These are phyloP conservation scores for Neopestalotiopsis sp. DNA, from an alignment of 2,329 filamentous ascomycete species.

Conservation along the genomic window DNA sequence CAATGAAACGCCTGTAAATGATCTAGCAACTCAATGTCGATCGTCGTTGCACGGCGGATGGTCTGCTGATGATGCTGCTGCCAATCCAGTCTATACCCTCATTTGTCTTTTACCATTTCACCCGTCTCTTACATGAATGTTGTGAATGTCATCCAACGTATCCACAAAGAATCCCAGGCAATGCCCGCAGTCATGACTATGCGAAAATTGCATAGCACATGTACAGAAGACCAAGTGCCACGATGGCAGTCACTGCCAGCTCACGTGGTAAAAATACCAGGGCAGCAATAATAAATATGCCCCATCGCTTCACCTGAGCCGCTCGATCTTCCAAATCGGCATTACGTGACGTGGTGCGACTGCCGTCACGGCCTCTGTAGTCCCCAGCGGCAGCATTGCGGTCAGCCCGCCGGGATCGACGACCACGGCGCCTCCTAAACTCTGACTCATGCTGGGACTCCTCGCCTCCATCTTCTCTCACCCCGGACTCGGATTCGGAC, in stretches of 20 bases:
- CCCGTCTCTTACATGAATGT: slow-evolving; percentile 27
- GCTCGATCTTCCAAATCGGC: slow-evolving; percentile 29
- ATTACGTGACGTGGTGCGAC: slow-evolving; percentile 22
- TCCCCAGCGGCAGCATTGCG: background rate
- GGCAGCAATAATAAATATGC: slow-evolving; percentile 32
- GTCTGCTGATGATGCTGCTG: slow-evolving; percentile 14
- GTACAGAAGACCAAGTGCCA: slow-evolving; percentile 40
- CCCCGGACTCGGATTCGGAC: slow-evolving; percentile 33
- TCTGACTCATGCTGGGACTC: slow-evolving; percentile 27
- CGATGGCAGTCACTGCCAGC: slow-evolving; percentile 35
- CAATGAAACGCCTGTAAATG: slow-evolving; percentile 19
- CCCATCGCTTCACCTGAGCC: slow-evolving; percentile 35
- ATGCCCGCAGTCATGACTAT: slow-evolving; percentile 27
- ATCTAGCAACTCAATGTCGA: slow-evolving; percentile 6
- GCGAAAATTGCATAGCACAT: slow-evolving; percentile 34
- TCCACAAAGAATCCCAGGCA: slow-evolving; percentile 26
- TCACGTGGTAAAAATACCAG: slow-evolving; percentile 38
- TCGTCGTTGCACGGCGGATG: background rate
- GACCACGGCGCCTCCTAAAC: slow-evolving; percentile 43
- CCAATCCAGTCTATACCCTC: slow-evolving; percentile 17
- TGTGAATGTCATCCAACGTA: background rate
- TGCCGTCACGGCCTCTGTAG: background rate
- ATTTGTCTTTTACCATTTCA: slow-evolving; percentile 10
- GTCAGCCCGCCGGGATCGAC: slow-evolving; percentile 7
- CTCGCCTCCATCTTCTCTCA: slow-evolving; percentile 33